Base-by-base conservation (phyloP, 768 basidiomycete genomes). In the Lenzites betulinus region DNA sequence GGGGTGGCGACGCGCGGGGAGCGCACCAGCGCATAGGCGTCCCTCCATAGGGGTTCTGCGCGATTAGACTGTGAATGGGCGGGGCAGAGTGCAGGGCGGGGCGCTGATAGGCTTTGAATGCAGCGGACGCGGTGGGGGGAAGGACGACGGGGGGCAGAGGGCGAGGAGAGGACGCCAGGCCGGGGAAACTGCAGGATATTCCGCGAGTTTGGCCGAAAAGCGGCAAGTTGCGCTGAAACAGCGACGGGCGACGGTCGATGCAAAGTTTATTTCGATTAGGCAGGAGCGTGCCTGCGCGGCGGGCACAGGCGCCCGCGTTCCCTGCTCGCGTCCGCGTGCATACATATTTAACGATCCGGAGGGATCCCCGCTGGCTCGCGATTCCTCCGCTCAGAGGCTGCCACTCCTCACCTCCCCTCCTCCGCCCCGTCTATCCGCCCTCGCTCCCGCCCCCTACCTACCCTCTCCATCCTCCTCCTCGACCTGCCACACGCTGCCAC, bases 191-290 rank as follows among this genome's bases (percentile, higher is more conserved):
- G 51, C 50, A 41, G 51, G 54, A 54, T 54, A 59, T 39, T 63
- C 57, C 62, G 62, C 44, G 16, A n/a, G 52, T 26, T 51, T 44
- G 62, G 26, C 57, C 57, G 57, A 50, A 51, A 38, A 26, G 26
- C 62, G 62, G 62, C 57, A 63, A 63, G 57, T 58, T 54, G 62
- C 62, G 62, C 48, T 63, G 62, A 63, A 59, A 63, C 62, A 58
- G 51, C 55, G 55, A 57, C 55, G 47, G 43, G 54, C 43, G 54
- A 46, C 46, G 43, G 54, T 35, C 46, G 60, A 58, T 54, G 20
- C 25, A 63, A 63, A 63, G 62, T 58, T 63, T 63, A 63, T 63
- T 63, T 63, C 41, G 51, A 59, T 63, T 13, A 28, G 62, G 62
- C 36, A 63, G 56, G 51, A 20, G 56, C n/a, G 48, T 0, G 0